Evolutionary conservation across 2,329 filamentous ascomycete genomes (phyloP), one percentile per base, ranked within the genome.

Genomic region (Hirsutella rhossiliensis): DNA sequence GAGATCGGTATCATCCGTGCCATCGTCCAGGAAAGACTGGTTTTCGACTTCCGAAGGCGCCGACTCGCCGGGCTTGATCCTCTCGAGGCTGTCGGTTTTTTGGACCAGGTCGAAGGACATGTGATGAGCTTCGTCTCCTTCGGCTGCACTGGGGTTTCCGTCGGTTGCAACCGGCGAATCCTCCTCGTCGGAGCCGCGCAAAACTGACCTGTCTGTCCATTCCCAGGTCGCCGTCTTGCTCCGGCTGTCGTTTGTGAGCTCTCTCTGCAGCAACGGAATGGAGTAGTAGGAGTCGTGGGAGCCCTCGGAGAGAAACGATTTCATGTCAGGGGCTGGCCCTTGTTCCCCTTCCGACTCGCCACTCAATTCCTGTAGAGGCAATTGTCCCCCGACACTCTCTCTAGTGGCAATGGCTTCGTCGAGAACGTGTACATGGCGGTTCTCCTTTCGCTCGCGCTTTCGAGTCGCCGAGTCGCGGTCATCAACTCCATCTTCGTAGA

Each of bases 281-380:
- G 85, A 89, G 34, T 77, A 82, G 57, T 87, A 88, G 0, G 85
- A 90, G 41, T 82, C 79, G 27, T 78, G 73, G 0, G 86, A 88
- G 45, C 75, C 76, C 13, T 77, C 73, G 1, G 76, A 76, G 4
- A 76, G 49, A 51, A 75, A 71, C 0, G 74, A 76, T 34, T 57
- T 62, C 2, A 62, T 60, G 19, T 64, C 66, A 2, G 63, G 65
- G 5, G 47, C 42, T 9, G 59, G 56, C 23, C 54, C 50, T 13
- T 53, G 52, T 4, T 54, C 49, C 1, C 54, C 50, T n/a, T 52
- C 50, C 44, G 49, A 56, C 11, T 43, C 44, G 29, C 12, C 38
- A 6, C 9, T 37, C 13, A 11, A 5, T 4, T 18, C 34, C 9
- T 15, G 18, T 2, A 18, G 11, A 18, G 13, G 34, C n/a, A 17